Percentiles rank a stretch among this genome's conserved stretches.
These are phyloP conservation scores for Boletus vermiculosoides DNA, from an alignment of 768 basidiomycete genomes.

Conservation along the genomic window DNA sequence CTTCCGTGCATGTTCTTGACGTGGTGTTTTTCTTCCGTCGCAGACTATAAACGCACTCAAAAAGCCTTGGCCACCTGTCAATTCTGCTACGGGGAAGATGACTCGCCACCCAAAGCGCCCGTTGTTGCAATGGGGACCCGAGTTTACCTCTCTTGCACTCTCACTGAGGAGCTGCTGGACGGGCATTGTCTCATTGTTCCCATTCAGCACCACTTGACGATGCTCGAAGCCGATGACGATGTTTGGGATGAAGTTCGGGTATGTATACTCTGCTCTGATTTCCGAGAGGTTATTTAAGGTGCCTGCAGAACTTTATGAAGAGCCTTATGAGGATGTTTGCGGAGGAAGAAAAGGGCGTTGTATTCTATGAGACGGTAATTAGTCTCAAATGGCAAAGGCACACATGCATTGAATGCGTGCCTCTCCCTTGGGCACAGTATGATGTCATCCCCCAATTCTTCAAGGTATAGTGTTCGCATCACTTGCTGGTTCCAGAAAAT, in stretches of 20 bases:
- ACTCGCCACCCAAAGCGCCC: conserved; percentile 82
- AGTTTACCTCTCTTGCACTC: conserved; percentile 86
- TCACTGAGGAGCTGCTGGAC: conserved; percentile 81
- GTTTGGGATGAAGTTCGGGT: conserved; percentile 98
- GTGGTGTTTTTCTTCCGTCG: not conserved
- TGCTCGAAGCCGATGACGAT: conserved; percentile 94
- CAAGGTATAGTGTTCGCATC: conserved; percentile 48
- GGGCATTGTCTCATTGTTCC: conserved; percentile 97
- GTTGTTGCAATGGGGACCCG: conserved; percentile 89
- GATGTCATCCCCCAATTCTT: conserved; percentile 92
- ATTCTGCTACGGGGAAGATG: conserved; percentile 92
- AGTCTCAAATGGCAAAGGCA: conserved; percentile 86
- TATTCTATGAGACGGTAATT: conserved; percentile 95
- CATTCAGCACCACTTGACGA: conserved; percentile 87
- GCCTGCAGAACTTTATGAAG: conserved; percentile 72
- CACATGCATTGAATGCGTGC: conserved; percentile 91
- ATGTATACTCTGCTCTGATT: conserved; percentile 26
- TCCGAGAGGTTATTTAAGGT: not conserved
- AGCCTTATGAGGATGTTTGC: conserved; percentile 95
- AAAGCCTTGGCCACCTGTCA: conserved; percentile 81
- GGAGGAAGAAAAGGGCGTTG: conserved; percentile 87
- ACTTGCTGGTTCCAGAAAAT: conserved; percentile 2
- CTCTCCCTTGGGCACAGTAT: conserved; percentile 84
- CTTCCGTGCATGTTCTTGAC: not conserved
- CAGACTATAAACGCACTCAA: conserved; percentile 95